Evolutionary conservation across 352 stramenopile genomes (phyloP).

Genomic region (Globisporangium nodosum): DNA sequence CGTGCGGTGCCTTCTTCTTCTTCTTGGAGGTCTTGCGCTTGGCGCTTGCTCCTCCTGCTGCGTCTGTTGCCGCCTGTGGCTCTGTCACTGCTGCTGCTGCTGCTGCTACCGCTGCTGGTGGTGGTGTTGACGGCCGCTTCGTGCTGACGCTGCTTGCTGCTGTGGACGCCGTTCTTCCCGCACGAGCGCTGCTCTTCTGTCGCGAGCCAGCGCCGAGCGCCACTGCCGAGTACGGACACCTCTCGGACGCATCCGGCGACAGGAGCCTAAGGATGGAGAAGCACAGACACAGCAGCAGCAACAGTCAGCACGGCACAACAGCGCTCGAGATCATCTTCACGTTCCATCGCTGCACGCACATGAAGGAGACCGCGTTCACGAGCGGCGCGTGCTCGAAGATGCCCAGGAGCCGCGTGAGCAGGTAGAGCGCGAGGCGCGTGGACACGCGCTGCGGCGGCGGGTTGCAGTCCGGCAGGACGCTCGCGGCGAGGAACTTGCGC

Average conservation of each 20-base stretch:
- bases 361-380: slow-evolving; percentile 72
- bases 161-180: background rate
- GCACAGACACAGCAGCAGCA: background rate
- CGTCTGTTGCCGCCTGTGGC: slow-evolving; percentile 6
- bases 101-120: background rate
- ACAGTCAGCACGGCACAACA: background rate
- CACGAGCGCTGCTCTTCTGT: slow-evolving; percentile 7
- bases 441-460: slow-evolving; percentile 67
- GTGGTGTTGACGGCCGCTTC: background rate
- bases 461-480: slow-evolving; percentile 71
- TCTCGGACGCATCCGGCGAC: slow-evolving; percentile 49
- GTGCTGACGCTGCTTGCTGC: background rate
- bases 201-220: slow-evolving; percentile 46
- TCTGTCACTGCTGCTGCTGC: slow-evolving; percentile 4
- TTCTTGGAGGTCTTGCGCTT: slow-evolving; percentile 18
- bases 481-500: slow-evolving; percentile 58
- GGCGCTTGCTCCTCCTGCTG: background rate
- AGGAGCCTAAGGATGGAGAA: slow-evolving; percentile 29
- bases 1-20: slow-evolving; percentile 16
- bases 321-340: no score
- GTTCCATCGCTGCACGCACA: slow-evolving; percentile 26
- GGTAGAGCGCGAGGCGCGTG: slow-evolving; percentile 67
- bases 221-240: slow-evolving; percentile 54
- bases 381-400: slow-evolving; percentile 79
- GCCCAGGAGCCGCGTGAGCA: slow-evolving; percentile 65